Base-by-base conservation (phyloP, 164 flowering plant species). In the Chloranthus sessilifolius region DNA sequence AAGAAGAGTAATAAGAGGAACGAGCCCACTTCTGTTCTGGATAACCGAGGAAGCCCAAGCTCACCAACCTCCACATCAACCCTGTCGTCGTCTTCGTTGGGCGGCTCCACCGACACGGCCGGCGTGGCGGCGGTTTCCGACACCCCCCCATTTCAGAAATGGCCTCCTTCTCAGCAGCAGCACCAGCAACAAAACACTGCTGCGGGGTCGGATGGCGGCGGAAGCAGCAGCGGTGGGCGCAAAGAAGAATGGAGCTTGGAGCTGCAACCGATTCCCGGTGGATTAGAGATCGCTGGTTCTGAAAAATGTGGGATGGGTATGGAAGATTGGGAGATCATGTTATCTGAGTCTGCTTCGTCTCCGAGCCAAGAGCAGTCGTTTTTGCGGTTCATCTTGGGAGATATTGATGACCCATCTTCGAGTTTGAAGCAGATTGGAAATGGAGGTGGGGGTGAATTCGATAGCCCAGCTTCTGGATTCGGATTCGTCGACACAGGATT, bases 11-110 rank as follows among this genome's bases (percentile, higher is more conserved):
- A 64, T 52, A 66, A 71, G 45, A 55, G 61, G 19, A 14, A 7
- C 43, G 95, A 83, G 59, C 89, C 85, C 37, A 80, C 80, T 21
- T 82, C 97, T 59, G 85, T 84, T 55, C 81, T 89, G 60, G 95
- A 89, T 59, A 39, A 73, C 22, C 68, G 69, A 44, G 71, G 80
- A 55, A 81, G 85, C 58, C 77, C 80, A 2, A 85, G 95, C 63
- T 74, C 92, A 29, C 83, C 82, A 2, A 67, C 82, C 1, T 83
- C 97, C 1, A 61, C 91, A 15, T 76, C 96, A 50, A 81, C 88
- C 35, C 82, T 80, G 74, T 79, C 95, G 64, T 75, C 83, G 37
- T 73, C 85, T 46, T 69, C 56, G 56, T 78, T 74, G 48, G 79
- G 60, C 29, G 65, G 72, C 26, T 62, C 77, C 4, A 53, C 76